Conservation (phyloP, 331 rosid species). For the Malus hybrid region DNA sequence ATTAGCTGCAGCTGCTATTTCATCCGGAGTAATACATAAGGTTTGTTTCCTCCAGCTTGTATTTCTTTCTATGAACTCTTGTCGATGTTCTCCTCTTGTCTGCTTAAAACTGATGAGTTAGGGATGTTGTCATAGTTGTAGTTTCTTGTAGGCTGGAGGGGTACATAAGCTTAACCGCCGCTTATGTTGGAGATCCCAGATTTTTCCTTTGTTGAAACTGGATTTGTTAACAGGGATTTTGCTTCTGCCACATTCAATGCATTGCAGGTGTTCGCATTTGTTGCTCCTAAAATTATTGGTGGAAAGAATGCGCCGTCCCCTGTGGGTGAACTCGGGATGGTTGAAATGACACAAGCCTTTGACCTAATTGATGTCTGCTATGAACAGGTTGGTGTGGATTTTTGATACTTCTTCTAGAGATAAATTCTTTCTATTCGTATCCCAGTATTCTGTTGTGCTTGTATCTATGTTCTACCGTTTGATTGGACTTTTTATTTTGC, state of each 20-base stretch:
- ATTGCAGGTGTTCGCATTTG: constrained; percentile 77
- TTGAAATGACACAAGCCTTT: constrained; percentile 95
- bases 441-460: background rate
- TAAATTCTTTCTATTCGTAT: background rate
- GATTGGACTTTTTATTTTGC: constrained; percentile 1
- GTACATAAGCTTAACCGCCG: background rate
- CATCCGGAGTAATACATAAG: constrained; percentile 86
- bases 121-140: background rate
- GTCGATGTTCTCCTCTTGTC: background rate
- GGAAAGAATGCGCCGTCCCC: constrained; percentile 90
- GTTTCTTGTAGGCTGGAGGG: too few species aligned
- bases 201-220: background rate
- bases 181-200: background rate
- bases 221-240: background rate
- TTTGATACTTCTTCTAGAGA: background rate
- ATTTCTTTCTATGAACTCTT: background rate
- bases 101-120: background rate
- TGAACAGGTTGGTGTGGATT: constrained; percentile 56
- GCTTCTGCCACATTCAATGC: background rate
- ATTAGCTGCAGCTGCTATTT: constrained; percentile 89
- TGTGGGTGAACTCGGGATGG: constrained; percentile 98
- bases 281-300: constrained; percentile 96
- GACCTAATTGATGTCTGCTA: constrained; percentile 70
- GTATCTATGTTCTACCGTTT: background rate
- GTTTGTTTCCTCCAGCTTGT: constrained; percentile 14